Base-by-base conservation (phyloP, 352 stramenopile genomes). In the Pythium rhizo-oryzae region DNA sequence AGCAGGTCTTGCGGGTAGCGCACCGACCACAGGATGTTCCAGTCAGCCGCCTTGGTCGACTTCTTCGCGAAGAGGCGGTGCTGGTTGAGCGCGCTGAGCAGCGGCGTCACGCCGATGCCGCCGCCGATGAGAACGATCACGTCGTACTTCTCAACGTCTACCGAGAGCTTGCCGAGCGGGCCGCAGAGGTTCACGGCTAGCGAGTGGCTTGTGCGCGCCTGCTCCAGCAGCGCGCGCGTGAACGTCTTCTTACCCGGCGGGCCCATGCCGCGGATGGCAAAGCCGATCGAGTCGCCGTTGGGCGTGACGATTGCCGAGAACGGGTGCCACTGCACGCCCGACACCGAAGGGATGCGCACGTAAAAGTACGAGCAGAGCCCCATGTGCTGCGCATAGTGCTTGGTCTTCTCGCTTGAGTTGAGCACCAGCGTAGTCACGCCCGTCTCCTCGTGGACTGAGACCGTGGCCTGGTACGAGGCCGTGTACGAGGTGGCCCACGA, bases 11-110 rank as follows among this genome's bases (percentile, higher is more conserved):
- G 70, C 6, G 74, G 70, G 23, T 80, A 56, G 18, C 82, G 81
- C 52, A 91, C 84, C 5, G 82, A 83, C 86, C 85, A 95, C 43
- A 90, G 6, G 6, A 87, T 74, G 54, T 82, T 79, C 83, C 79
- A 90, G 47, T 87, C 71, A 23, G 61, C 65, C 2, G 70, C 44
- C 62, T 84, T 83, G 30, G 65, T 46, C 18, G 55, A 72, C 39
- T 78, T 77, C 59, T 58, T 64, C 25, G 55, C 54, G 52, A 69
- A 66, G 25, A 69, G 56, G 41, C 65, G 72, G 53, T 61, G 59
- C 70, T 95, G 84, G 75, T 95, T 93, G 59, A 93, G 71, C 7
- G 91, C 44, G 46, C 76, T 93, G 58, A 93, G 76, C 64, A 95
- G 81, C 7, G 87, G 87, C 6, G 85, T 95, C 56, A 95, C 86